Percentiles rank a stretch among this genome's conserved stretches.
Conservation (phyloP, 1,284 basidiomycete genomes). For the Trichosporon ovoides region DNA sequence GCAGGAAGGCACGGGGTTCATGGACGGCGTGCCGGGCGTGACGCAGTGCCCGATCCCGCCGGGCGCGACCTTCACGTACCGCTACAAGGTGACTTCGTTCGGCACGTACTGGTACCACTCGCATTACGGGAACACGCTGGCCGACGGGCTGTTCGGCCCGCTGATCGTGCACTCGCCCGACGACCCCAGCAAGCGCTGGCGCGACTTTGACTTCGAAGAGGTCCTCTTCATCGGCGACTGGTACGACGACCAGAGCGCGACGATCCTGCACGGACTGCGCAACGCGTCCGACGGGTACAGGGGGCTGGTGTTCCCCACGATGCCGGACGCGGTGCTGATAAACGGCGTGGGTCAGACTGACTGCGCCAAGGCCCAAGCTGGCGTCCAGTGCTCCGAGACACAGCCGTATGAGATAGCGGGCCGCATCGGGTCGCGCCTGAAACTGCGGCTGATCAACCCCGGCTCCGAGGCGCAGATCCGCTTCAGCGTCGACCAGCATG, state of each 20-base stretch:
- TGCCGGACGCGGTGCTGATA: constrained; percentile 27
- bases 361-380: constrained; percentile 9
- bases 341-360: constrained; percentile 27
- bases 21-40: constrained; percentile 39
- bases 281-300: constrained; percentile 9
- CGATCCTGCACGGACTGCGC: constrained; percentile 22
- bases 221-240: constrained; percentile 28
- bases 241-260: constrained; percentile 28
- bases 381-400: constrained; percentile 8
- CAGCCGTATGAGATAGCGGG: neutral
- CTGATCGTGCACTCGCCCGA: constrained; percentile 28
- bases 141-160: constrained; percentile 30
- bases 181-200: constrained; percentile 20
- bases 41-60: constrained; percentile 55
- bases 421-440: neutral
- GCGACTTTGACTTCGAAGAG: constrained; percentile 28
- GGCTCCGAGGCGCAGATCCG: constrained; percentile 19
- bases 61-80: constrained; percentile 53
- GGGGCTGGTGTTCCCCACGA: constrained; percentile 9
- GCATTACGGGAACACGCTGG: constrained; percentile 32
- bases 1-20: constrained; percentile 26
- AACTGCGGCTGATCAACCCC: constrained; percentile 28
- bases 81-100: constrained; percentile 24
- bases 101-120: constrained; percentile 40
- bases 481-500: constrained; percentile 35